Evolutionary conservation across 2,329 filamentous ascomycete species (phyloP).

Genomic region (Talaromyces amestolkiae): DNA sequence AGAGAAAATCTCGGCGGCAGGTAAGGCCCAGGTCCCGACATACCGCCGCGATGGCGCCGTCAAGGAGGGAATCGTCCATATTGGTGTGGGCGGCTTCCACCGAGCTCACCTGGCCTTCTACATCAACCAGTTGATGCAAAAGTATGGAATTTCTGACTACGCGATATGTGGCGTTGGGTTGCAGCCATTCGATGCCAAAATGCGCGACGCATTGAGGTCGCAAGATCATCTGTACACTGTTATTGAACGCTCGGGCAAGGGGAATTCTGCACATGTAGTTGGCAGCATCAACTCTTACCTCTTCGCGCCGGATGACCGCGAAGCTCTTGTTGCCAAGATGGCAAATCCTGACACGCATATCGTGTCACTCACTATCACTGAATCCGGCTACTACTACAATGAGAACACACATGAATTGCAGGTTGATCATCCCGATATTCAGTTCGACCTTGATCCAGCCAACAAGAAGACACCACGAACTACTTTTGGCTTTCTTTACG

Average conservation of each 20-base stretch:
- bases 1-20: background rate
- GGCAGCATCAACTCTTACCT: slow-evolving; percentile 56
- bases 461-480: slow-evolving; percentile 47
- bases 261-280: slow-evolving; percentile 49
- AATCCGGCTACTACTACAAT: slow-evolving; percentile 59
- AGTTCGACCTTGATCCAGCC: slow-evolving; percentile 46
- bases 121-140: slow-evolving; percentile 49
- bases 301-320: slow-evolving; percentile 52
- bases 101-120: slow-evolving; percentile 55
- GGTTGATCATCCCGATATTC: slow-evolving; percentile 50
- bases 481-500: slow-evolving; percentile 55
- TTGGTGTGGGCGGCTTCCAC: slow-evolving; percentile 57
- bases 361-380: slow-evolving; percentile 56
- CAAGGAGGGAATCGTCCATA: slow-evolving; percentile 56
- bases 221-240: slow-evolving; percentile 56
- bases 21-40: slow-evolving; percentile 32
- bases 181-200: slow-evolving; percentile 50
- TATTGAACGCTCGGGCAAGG: slow-evolving; percentile 54
- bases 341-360: slow-evolving; percentile 55
- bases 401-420: slow-evolving; percentile 57
- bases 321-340: slow-evolving; percentile 56
- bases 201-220: slow-evolving; percentile 50
- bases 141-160: slow-evolving; percentile 47
- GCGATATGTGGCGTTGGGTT: slow-evolving; percentile 55
- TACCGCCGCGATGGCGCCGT: slow-evolving; percentile 46